Percentiles rank a stretch among this genome's conserved stretches.
phyloP scores from a whole-genome alignment of 768 basidiomycete species.

The Hortiboletus campestris region DNA sequence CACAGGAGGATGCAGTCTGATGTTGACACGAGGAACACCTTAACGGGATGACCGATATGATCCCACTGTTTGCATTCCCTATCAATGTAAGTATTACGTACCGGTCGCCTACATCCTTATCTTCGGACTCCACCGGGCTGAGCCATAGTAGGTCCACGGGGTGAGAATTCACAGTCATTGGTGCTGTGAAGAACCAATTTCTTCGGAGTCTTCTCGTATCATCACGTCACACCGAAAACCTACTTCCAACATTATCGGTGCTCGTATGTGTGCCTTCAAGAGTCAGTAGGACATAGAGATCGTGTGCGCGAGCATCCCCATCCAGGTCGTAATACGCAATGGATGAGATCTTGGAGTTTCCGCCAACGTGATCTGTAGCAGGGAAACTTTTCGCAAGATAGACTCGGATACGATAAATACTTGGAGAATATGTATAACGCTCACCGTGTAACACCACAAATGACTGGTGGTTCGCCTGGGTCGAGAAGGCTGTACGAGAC shows the following conservation, averaged over 20 bases:
- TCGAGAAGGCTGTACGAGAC: conserved; percentile 42
- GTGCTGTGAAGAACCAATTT: no score
- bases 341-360: conserved; percentile 50
- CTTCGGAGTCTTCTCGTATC: no score
- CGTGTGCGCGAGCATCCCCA: conserved; percentile 41
- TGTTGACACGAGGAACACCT: background rate
- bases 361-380: conserved; percentile 43
- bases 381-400: conserved; percentile 39
- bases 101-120: no score
- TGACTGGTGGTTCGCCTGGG: conserved; percentile 28
- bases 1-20: background rate
- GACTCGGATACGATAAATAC: background rate
- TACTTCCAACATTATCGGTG: no score
- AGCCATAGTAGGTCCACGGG: no score
- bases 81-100: no score
- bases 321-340: conserved; percentile 45
- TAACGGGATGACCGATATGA: background rate
- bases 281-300: no score
- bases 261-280: no score
- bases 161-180: no score
- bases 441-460: conserved; percentile 25
- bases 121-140: no score
- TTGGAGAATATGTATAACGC: background rate
- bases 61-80: background rate
- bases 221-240: no score